These are phyloP conservation scores for Monilinia fructigena DNA, from an alignment of 2,329 filamentous ascomycete species.

Conservation along the genomic window DNA sequence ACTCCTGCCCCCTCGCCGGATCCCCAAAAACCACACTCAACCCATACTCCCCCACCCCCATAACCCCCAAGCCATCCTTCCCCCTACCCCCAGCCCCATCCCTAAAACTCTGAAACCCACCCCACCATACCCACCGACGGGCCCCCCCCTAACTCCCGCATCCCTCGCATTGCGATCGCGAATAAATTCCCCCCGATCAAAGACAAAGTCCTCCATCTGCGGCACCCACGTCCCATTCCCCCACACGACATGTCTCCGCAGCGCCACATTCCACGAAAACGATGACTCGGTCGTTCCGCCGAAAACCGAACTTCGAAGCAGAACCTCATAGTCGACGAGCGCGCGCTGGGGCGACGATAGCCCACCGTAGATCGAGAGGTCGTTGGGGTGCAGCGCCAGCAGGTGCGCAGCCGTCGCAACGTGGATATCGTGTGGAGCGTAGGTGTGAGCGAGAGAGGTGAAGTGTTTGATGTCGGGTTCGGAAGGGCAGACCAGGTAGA, in stretches of 20 bases:
- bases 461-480: slow-evolving; percentile 9
- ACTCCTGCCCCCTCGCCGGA: background rate
- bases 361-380: background rate
- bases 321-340: background rate
- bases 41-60: background rate
- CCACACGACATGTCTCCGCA: slow-evolving; percentile 17
- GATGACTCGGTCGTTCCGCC: slow-evolving; percentile 14
- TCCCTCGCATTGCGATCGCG: background rate
- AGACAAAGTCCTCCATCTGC: background rate
- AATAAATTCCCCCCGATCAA: background rate
- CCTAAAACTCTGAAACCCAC: slow-evolving; percentile 23
- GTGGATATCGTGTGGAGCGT: slow-evolving; percentile 7
- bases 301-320: slow-evolving; percentile 15
- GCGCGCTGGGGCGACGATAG: slow-evolving; percentile 5
- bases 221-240: slow-evolving; percentile 22
- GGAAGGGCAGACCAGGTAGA: slow-evolving; percentile 12
- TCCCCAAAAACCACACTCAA: slow-evolving; percentile 22
- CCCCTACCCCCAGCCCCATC: slow-evolving; percentile 9
- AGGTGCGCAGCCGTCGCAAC: background rate
- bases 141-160: background rate
- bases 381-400: background rate
- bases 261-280: slow-evolving; percentile 15
- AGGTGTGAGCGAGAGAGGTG: slow-evolving; percentile 5
- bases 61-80: background rate
- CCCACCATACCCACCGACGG: slow-evolving; percentile 18